Conservation (phyloP, 2,329 filamentous ascomycete genomes). For the Colletotrichum horii region DNA sequence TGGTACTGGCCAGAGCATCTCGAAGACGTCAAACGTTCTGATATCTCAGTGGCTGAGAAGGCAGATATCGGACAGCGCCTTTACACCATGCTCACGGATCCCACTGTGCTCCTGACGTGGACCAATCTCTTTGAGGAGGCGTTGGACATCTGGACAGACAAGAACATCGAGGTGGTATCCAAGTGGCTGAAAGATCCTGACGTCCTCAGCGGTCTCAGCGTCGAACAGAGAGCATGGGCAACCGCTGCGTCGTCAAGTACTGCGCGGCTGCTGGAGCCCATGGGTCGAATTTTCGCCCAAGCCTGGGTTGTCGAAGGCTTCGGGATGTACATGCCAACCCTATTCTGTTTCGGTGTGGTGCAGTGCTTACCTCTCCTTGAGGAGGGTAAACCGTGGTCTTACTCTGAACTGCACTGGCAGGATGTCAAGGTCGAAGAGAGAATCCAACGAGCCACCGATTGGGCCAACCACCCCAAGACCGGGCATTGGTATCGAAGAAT, state of each 20-base stretch:
- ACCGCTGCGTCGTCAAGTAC: conserved; percentile 27
- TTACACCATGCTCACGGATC: conserved; percentile 42
- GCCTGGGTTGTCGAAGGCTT: conserved; percentile 42
- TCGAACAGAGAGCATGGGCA: conserved; percentile 36
- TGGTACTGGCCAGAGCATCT: conserved; percentile 53
- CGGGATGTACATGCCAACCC: conserved; percentile 40
- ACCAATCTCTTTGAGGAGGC: conserved; percentile 46
- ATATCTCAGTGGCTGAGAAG: conserved; percentile 33
- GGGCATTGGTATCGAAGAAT: conserved; percentile 43
- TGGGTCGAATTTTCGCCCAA: conserved; percentile 42
- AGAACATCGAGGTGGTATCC: conserved; percentile 39
- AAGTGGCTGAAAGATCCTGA: conserved; percentile 40
- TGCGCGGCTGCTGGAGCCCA: conserved; percentile 38
- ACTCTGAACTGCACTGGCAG: conserved; percentile 40
- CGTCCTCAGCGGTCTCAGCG: conserved; percentile 31
- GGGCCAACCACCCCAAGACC: conserved; percentile 38
- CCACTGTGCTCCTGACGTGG: conserved; percentile 42
- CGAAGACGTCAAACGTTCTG: conserved; percentile 34
- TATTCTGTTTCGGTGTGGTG: conserved; percentile 49
- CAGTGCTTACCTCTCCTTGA: conserved; percentile 45
- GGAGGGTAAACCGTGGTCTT: conserved; percentile 40
- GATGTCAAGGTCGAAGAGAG: conserved; percentile 37
- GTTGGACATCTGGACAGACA: conserved; percentile 44
- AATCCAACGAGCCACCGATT: conserved; percentile 39
- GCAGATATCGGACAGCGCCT: conserved; percentile 36